These are phyloP conservation scores for Xylariaceae sp. DNA, from an alignment of 2,329 filamentous ascomycete species.

Conservation along the genomic window DNA sequence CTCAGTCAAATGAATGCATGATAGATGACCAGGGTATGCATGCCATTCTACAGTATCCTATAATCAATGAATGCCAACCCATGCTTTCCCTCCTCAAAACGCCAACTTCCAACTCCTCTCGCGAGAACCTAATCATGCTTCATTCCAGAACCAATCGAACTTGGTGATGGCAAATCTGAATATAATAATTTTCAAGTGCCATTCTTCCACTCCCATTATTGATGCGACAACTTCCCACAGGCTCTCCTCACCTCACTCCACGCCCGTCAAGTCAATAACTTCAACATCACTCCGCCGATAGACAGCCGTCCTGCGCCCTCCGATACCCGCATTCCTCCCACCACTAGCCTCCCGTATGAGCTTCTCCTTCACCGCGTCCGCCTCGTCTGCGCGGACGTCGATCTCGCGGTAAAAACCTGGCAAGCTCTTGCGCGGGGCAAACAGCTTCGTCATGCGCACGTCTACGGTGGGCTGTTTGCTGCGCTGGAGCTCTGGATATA, in stretches of 20 bases:
- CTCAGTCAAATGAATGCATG: too few relatives aligned
- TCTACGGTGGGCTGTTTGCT: neutral
- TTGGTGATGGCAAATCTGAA: too few relatives aligned
- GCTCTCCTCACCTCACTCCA: slow-evolving; percentile 15
- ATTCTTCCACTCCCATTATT: too few relatives aligned
- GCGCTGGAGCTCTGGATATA: neutral
- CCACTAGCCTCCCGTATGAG: neutral
- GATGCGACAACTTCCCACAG: too few relatives aligned
- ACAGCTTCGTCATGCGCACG: slow-evolving; percentile 32
- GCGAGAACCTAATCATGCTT: neutral
- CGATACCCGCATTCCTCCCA: neutral
- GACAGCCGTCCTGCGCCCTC: slow-evolving; percentile 6
- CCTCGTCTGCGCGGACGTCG: slow-evolving; percentile 26
- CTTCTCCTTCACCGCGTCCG: slow-evolving; percentile 10
- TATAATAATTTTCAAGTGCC: too few relatives aligned
- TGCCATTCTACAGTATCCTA: too few relatives aligned
- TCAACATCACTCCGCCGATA: slow-evolving; percentile 28
- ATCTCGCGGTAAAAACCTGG: slow-evolving; percentile 36
- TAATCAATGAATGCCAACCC: too few relatives aligned
- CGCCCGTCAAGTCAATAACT: slow-evolving; percentile 27
- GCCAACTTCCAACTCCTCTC: too few relatives aligned
- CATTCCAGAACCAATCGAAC: neutral
- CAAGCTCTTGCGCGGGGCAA: slow-evolving; percentile 32
- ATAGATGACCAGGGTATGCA: too few relatives aligned
- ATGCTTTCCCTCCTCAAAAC: too few relatives aligned